Evolutionary conservation across 176 grass and related monocot genomes (phyloP).

Genomic region (Puccinellia tenuiflora): DNA sequence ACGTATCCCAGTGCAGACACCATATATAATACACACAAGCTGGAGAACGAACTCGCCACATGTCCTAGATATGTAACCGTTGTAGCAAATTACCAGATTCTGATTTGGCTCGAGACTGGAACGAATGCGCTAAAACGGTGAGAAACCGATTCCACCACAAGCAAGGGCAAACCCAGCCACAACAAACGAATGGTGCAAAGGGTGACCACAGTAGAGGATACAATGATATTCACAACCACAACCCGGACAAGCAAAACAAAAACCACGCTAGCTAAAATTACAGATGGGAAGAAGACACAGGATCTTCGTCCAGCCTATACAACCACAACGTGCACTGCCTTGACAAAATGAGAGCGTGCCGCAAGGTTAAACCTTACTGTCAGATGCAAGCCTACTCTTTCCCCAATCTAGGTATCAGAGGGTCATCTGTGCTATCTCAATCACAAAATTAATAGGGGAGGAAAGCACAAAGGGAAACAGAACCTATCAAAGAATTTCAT

Average conservation of each 20-base stretch:
- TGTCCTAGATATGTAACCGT: too few relatives aligned
- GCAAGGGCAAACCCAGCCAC: neutral
- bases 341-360: slow-evolving; percentile 44
- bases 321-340: slow-evolving; percentile 46
- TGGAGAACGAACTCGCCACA: too few relatives aligned
- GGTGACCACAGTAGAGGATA: neutral
- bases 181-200: neutral
- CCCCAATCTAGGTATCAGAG: slow-evolving; percentile 48
- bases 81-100: too few relatives aligned
- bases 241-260: slow-evolving; percentile 28
- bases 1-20: too few relatives aligned
- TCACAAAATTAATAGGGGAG: slow-evolving; percentile 45
- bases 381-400: slow-evolving; percentile 56
- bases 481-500: slow-evolving; percentile 39
- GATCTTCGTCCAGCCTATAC: slow-evolving; percentile 55
- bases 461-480: slow-evolving; percentile 32
- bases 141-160: neutral
- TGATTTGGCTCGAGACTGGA: slow-evolving; percentile 8
- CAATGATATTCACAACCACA: slow-evolving; percentile 79
- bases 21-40: too few relatives aligned
- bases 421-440: slow-evolving; percentile 64
- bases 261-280: slow-evolving; percentile 46
- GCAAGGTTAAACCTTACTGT: slow-evolving; percentile 46
- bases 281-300: slow-evolving; percentile 21
- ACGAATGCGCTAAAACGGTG: neutral